Conservation (phyloP, 1,284 basidiomycete species). For the Marasmius tenuissimus region DNA sequence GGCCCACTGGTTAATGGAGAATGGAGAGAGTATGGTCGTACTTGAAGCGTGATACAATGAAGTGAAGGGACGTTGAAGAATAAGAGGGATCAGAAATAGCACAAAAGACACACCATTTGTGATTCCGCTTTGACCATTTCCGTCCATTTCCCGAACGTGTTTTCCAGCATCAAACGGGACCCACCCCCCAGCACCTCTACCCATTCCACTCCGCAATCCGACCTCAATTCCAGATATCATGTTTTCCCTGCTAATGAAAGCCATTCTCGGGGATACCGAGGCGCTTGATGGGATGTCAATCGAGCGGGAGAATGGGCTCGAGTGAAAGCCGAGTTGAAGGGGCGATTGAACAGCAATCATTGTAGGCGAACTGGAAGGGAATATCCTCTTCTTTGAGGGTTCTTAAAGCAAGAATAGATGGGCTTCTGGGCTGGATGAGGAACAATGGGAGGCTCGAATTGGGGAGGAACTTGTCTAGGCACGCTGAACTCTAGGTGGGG, state of each 20-base stretch:
- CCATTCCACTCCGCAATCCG: neutral
- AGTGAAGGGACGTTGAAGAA: neutral
- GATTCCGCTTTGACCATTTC: neutral
- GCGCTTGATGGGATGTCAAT: neutral
- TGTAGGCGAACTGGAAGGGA: neutral
- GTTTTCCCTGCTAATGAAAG: constrained; percentile 1
- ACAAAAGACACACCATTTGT: neutral
- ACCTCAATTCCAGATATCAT: neutral
- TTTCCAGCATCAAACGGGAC: neutral
- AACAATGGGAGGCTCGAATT: neutral
- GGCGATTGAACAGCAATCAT: neutral
- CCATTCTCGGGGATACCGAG: neutral
- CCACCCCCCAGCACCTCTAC: neutral
- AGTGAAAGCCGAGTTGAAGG: neutral
- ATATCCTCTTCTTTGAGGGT: neutral
- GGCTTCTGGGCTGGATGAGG: neutral
- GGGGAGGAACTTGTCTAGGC: neutral
- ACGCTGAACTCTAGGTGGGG: neutral
- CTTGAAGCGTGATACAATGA: neutral
- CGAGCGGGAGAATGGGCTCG: neutral
- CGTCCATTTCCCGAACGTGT: neutral
- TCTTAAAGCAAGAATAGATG: neutral
- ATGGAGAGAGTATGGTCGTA: neutral
- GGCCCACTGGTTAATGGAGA: neutral
- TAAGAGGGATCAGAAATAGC: neutral